A percentile compares a stretch with the other conserved stretches of the same genome.
phyloP scores from a whole-genome alignment of 2,329 filamentous ascomycete species.

The Pseudocercospora cruenta region DNA sequence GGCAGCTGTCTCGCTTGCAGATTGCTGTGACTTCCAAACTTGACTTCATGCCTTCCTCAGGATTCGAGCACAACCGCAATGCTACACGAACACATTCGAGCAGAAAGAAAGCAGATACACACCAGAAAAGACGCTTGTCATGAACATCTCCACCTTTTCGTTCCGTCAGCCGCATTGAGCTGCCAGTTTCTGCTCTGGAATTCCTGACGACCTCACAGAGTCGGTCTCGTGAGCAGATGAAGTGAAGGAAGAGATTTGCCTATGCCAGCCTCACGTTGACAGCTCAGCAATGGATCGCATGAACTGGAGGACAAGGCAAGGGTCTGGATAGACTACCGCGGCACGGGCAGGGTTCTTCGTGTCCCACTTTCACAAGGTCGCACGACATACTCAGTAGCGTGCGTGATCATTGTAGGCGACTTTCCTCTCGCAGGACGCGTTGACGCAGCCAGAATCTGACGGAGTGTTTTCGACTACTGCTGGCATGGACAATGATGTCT shows the following conservation, averaged over 20 bases:
- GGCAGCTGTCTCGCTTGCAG: neutral
- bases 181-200: neutral
- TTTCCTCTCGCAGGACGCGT: neutral
- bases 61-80: neutral
- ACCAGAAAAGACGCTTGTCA: conserved; percentile 26
- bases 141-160: conserved; percentile 23
- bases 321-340: conserved; percentile 7
- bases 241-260: neutral
- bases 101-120: conserved; percentile 14
- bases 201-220: too few species aligned
- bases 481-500: neutral
- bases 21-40: neutral
- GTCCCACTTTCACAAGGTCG: neutral
- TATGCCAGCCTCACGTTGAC: conserved; percentile 5
- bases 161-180: neutral
- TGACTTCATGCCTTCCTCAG: neutral
- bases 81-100: neutral
- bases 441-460: neutral
- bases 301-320: conserved; percentile 10
- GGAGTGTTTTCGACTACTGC: neutral
- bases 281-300: conserved; percentile 5
- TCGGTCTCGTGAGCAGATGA: neutral
- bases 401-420: neutral
- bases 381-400: neutral
- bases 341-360: neutral